A percentile compares a stretch with the other conserved stretches of the same genome.
These are phyloP conservation scores for Phylloporus rhodoxanthus DNA, from an alignment of 768 basidiomycete species.

Conservation along the genomic window DNA sequence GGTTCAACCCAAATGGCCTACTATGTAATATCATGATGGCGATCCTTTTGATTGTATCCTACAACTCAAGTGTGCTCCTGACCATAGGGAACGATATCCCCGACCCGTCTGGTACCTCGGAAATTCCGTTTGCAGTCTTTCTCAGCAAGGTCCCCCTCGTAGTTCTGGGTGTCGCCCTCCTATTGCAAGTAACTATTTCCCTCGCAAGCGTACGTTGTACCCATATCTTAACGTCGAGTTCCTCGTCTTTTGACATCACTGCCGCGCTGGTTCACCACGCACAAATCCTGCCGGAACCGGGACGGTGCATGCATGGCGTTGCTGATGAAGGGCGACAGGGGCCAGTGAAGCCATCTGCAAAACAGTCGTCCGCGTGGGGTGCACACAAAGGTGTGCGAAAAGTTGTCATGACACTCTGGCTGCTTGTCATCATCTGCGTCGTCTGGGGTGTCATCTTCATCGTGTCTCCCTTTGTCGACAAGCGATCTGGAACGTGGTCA, in stretches of 20 bases:
- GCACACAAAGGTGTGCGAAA: slow-evolving; percentile 22
- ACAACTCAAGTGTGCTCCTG: slow-evolving; percentile 22
- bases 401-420: slow-evolving; percentile 22
- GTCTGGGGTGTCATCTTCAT: slow-evolving; percentile 18
- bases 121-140: slow-evolving; percentile 20
- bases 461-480: not conserved
- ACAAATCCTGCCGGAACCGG: slow-evolving; percentile 14
- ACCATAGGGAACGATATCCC: not conserved
- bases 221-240: slow-evolving; percentile 29
- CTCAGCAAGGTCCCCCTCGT: slow-evolving; percentile 17
- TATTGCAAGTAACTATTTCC: slow-evolving; percentile 22
- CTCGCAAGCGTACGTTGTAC: slow-evolving; percentile 17
- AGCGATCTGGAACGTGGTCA: not conserved
- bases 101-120: too few relatives aligned
- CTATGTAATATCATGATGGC: slow-evolving; percentile 20
- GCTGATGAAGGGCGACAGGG: not conserved
- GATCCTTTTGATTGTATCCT: slow-evolving; percentile 27
- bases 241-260: slow-evolving; percentile 26
- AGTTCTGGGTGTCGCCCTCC: slow-evolving; percentile 22
- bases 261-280: slow-evolving; percentile 28
- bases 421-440: slow-evolving; percentile 17
- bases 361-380: slow-evolving; percentile 26
- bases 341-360: slow-evolving; percentile 10
- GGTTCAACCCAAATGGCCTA: slow-evolving; percentile 21
- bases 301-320: slow-evolving; percentile 26